Evolutionary conservation across 2,329 filamentous ascomycete genomes (phyloP).

Genomic region (Venturia aucupariae): DNA sequence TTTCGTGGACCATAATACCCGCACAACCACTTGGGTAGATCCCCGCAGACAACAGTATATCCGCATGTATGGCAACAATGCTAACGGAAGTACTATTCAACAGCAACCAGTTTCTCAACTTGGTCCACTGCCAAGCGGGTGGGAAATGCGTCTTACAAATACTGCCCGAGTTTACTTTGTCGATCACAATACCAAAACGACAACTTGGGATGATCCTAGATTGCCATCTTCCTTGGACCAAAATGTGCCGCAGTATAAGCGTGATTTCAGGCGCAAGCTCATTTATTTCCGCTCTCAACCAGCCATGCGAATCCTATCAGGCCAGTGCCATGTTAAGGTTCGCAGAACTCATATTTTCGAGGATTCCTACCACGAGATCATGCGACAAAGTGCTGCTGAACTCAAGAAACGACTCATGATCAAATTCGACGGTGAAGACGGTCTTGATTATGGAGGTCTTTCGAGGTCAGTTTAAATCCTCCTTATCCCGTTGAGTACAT

Average conservation of each 20-base stretch:
- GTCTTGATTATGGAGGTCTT: slow-evolving; percentile 93
- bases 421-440: slow-evolving; percentile 98
- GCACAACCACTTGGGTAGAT: slow-evolving; percentile 97
- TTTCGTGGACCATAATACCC: slow-evolving; percentile 97
- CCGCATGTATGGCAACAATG: slow-evolving; percentile 86
- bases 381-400: slow-evolving; percentile 88
- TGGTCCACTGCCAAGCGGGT: slow-evolving; percentile 88
- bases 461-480: slow-evolving; percentile 49
- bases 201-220: slow-evolving; percentile 95
- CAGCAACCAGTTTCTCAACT: slow-evolving; percentile 96
- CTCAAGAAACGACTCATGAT: slow-evolving; percentile 99
- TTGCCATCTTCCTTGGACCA: slow-evolving; percentile 93
- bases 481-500: neutral
- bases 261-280: slow-evolving; percentile 93
- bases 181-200: slow-evolving; percentile 99
- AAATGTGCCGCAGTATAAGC: slow-evolving; percentile 98
- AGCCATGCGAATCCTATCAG: slow-evolving; percentile 86
- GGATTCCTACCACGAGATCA: slow-evolving; percentile 97
- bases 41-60: slow-evolving; percentile 97
- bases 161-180: slow-evolving; percentile 98
- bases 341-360: slow-evolving; percentile 95
- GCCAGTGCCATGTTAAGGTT: slow-evolving; percentile 97
- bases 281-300: slow-evolving; percentile 99
- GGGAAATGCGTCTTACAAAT: slow-evolving; percentile 99
- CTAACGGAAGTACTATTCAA: slow-evolving; percentile 71